These are phyloP conservation scores for Entonaema liquescens DNA, from an alignment of 495 filamentous ascomycete species.

Conservation along the genomic window DNA sequence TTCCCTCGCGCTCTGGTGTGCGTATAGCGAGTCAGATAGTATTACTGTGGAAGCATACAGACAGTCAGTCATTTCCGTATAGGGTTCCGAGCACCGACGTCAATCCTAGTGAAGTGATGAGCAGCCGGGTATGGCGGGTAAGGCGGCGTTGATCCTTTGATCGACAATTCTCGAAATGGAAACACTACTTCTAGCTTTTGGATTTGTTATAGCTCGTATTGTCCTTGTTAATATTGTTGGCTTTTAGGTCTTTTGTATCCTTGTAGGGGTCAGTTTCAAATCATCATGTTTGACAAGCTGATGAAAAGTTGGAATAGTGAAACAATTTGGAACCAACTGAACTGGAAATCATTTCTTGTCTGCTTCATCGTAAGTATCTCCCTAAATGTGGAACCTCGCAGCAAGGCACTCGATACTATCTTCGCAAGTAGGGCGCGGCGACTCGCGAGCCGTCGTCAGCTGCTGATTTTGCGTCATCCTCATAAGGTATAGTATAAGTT, in stretches of 20 bases:
- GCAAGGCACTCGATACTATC: neutral
- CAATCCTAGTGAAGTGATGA: conserved; percentile 28
- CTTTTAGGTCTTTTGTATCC: neutral
- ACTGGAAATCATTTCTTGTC: neutral
- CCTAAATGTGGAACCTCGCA: neutral
- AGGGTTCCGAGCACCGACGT: conserved; percentile 14
- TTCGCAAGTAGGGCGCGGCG: neutral
- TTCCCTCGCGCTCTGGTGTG: conserved; percentile 13
- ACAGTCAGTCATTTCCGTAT: neutral
- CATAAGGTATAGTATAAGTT: conserved; percentile 32
- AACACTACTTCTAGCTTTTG: neutral
- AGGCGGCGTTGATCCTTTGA: conserved; percentile 35
- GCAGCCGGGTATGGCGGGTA: conserved; percentile 33
- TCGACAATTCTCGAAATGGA: conserved; percentile 19
- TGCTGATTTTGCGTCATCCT: conserved; percentile 22
- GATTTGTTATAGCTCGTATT: conserved; percentile 5
- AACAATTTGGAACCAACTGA: neutral
- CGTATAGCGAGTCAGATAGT: conserved; percentile 1
- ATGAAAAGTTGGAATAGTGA: neutral
- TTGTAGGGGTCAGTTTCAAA: neutral
- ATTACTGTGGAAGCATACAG: neutral
- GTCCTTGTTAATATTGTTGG: conserved; percentile 2
- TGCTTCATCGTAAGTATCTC: neutral
- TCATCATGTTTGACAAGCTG: neutral
- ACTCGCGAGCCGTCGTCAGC: conserved; percentile 18